Conservation (phyloP, 2,329 filamentous ascomycete genomes). For the Cladosporium cucumerinum region DNA sequence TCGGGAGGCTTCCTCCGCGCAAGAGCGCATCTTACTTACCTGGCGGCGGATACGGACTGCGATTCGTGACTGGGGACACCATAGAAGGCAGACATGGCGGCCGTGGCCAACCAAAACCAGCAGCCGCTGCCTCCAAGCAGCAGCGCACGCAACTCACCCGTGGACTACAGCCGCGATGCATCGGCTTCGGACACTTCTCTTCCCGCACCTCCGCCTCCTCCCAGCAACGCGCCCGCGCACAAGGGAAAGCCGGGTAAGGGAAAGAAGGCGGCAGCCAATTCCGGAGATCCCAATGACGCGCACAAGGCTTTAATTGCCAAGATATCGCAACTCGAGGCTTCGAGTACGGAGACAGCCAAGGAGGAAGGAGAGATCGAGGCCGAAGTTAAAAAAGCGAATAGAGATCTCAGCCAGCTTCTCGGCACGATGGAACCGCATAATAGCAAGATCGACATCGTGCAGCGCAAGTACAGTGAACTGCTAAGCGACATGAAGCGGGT, state of each 20-base stretch:
- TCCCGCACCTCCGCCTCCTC: slow-evolving; percentile 36
- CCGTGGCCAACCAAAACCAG: slow-evolving; percentile 31
- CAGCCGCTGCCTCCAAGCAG: slow-evolving; percentile 27
- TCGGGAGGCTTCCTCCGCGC: slow-evolving; percentile 14
- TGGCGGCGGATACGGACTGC: not conserved
- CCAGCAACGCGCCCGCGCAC: slow-evolving; percentile 49
- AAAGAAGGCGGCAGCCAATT: slow-evolving; percentile 50
- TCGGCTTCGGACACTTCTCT: slow-evolving; percentile 32
- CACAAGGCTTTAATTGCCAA: slow-evolving; percentile 88
- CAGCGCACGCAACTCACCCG: slow-evolving; percentile 29
- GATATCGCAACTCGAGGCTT: slow-evolving; percentile 91
- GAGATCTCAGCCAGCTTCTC: slow-evolving; percentile 82
- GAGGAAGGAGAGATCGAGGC: slow-evolving; percentile 95
- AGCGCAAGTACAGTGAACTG: slow-evolving; percentile 87
- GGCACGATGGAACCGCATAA: slow-evolving; percentile 85
- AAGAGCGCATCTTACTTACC: slow-evolving; percentile 11
- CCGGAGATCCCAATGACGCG: slow-evolving; percentile 82
- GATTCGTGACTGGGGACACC: slow-evolving; percentile 6
- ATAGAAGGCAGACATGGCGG: slow-evolving; percentile 31
- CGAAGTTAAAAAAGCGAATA: slow-evolving; percentile 89
- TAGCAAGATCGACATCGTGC: slow-evolving; percentile 85
- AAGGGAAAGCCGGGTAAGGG: slow-evolving; percentile 83
- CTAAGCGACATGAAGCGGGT: slow-evolving; percentile 92
- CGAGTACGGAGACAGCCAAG: slow-evolving; percentile 89
- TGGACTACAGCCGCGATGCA: slow-evolving; percentile 31